A percentile compares a stretch with the other conserved stretches of the same genome.
phyloP scores from a whole-genome alignment of 148 eudicot species.

The Gaultheria prostrata region DNA sequence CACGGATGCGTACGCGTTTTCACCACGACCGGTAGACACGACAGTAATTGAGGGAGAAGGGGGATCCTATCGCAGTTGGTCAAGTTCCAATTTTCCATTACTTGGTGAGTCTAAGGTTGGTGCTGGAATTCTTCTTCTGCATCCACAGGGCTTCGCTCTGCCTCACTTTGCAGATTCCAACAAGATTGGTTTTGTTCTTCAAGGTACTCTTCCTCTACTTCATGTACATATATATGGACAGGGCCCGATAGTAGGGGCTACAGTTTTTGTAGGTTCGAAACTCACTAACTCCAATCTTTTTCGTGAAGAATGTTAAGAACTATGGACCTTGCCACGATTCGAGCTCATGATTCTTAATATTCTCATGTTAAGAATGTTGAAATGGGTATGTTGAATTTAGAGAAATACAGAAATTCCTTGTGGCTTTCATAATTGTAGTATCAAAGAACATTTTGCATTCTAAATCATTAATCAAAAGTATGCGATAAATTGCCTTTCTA shows the following conservation, averaged over 20 bases:
- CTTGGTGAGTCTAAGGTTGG: conserved; percentile 32
- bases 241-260: too few relatives aligned
- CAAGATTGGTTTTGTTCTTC: conserved; percentile 44
- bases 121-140: conserved; percentile 33
- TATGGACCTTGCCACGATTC: too few relatives aligned
- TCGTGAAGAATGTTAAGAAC: too few relatives aligned
- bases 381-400: not conserved
- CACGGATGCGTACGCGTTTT: not conserved
- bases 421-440: not conserved
- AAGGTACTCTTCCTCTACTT: conserved; percentile 27
- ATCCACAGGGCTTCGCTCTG: conserved; percentile 45
- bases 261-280: too few relatives aligned
- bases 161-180: conserved; percentile 49
- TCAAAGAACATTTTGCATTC: not conserved
- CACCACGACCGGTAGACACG: not conserved
- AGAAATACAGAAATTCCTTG: not conserved
- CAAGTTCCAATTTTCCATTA: conserved; percentile 20
- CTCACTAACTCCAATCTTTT: too few relatives aligned
- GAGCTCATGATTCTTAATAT: too few relatives aligned
- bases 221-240: not conserved
- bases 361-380: too few relatives aligned
- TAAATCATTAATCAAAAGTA: not conserved
- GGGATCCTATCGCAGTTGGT: conserved; percentile 46
- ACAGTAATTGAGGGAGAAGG: conserved; percentile 38
- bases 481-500: not conserved